Percentiles rank a stretch among this genome's conserved stretches.
Conservation (phyloP, 1,284 basidiomycete genomes). For the Ceratobasidium sp. region DNA sequence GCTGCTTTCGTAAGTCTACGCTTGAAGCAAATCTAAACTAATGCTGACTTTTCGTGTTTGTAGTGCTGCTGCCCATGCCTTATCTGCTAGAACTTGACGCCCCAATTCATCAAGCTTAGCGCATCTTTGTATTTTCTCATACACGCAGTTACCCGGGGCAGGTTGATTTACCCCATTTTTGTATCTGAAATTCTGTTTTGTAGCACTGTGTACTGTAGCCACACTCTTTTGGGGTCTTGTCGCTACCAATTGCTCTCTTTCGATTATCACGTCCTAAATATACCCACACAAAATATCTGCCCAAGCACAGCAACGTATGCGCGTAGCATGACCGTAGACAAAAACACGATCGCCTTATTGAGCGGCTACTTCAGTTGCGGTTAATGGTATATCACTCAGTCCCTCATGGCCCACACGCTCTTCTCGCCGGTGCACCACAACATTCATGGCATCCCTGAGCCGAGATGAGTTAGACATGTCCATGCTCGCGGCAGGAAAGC, state of each 20-base stretch:
- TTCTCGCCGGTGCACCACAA: slow-evolving; percentile 24
- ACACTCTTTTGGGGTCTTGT: slow-evolving; percentile 11
- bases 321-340: background rate
- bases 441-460: slow-evolving; percentile 21
- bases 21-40: background rate
- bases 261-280: background rate
- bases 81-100: slow-evolving; percentile 8
- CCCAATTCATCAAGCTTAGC: background rate
- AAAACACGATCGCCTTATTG: background rate
- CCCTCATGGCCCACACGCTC: background rate
- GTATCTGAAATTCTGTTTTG: background rate
- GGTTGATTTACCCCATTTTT: background rate
- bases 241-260: background rate
- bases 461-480: background rate
- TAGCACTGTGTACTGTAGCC: background rate
- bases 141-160: slow-evolving; percentile 30
- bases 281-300: background rate
- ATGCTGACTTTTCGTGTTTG: background rate
- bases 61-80: slow-evolving; percentile 37
- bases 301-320: background rate
- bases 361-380: background rate
- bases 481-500: slow-evolving; percentile 44
- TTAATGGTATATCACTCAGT: background rate
- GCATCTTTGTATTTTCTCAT: background rate
- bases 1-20: slow-evolving; percentile 24